These are phyloP conservation scores for Colletotrichum brevisporum DNA, from an alignment of 2,329 filamentous ascomycete species.

Conservation along the genomic window DNA sequence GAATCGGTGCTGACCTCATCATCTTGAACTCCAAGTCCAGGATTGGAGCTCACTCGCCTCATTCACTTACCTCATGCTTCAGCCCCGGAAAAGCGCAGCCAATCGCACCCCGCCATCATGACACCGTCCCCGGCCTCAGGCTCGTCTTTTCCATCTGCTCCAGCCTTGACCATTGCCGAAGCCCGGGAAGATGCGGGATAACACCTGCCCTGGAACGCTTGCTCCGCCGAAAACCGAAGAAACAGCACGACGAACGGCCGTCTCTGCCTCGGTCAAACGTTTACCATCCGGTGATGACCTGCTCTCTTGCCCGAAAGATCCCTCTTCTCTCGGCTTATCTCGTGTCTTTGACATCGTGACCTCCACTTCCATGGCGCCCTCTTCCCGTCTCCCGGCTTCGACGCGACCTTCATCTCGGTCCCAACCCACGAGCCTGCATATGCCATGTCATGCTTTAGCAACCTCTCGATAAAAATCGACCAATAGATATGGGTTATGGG, in stretches of 20 bases:
- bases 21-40: constrained; percentile 4
- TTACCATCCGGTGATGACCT: constrained; percentile 5
- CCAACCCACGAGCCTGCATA: constrained; percentile 36
- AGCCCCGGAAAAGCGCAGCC: constrained; percentile 35
- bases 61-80: constrained; percentile 33
- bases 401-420: constrained; percentile 24
- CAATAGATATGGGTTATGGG: not conserved
- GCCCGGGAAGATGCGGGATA: constrained; percentile 39
- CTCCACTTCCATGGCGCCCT: constrained; percentile 25
- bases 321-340: constrained; percentile 29
- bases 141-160: constrained; percentile 32
- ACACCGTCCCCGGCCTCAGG: constrained; percentile 26
- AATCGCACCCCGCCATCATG: constrained; percentile 33
- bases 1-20: not conserved
- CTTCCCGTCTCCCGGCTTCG: constrained; percentile 13
- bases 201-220: constrained; percentile 21
- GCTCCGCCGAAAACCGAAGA: constrained; percentile 33
- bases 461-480: not conserved
- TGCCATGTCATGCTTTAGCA: constrained; percentile 18
- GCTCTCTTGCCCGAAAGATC: constrained; percentile 29
- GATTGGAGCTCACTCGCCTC: constrained; percentile 8
- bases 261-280: constrained; percentile 32
- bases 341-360: constrained; percentile 28
- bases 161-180: constrained; percentile 38
- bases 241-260: constrained; percentile 3